Evolutionary conservation across 495 filamentous ascomycete species (phyloP).

Genomic region (Lasiosphaeria hispida): DNA sequence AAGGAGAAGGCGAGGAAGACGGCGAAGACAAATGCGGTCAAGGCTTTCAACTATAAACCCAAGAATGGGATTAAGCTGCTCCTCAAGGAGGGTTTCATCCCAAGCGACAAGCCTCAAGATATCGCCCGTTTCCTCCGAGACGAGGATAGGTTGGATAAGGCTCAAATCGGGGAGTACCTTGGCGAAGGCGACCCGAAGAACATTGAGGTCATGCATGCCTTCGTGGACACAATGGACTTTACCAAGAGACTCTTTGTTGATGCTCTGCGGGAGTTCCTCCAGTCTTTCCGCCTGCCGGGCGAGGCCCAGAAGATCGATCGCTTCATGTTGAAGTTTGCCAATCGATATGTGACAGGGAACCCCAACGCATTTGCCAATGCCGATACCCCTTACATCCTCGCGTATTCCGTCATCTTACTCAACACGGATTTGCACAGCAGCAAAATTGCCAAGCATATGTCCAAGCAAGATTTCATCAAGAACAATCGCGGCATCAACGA

Average conservation of each 20-base stretch:
- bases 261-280: conserved; percentile 83
- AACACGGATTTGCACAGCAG: conserved; percentile 94
- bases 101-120: conserved; percentile 68
- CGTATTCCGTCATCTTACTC: conserved; percentile 94
- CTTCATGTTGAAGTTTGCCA: conserved; percentile 98
- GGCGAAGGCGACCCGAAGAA: conserved; percentile 91
- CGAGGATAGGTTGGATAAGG: conserved; percentile 79
- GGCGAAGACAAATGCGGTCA: conserved; percentile 80
- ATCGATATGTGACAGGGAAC: conserved; percentile 90
- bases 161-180: conserved; percentile 88
- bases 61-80: conserved; percentile 88
- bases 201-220: conserved; percentile 96
- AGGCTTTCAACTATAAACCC: conserved; percentile 97
- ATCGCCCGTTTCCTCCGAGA: conserved; percentile 80
- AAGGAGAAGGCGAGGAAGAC: conserved; percentile 93
- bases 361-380: conserved; percentile 98
- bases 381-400: conserved; percentile 92
- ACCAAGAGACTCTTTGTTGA: conserved; percentile 90
- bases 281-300: conserved; percentile 91
- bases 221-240: conserved; percentile 95
- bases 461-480: conserved; percentile 94
- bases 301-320: conserved; percentile 99
- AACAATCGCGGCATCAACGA: conserved; percentile 99
- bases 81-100: conserved; percentile 81
- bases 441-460: conserved; percentile 88